A percentile compares a stretch with the other conserved stretches of the same genome.
Evolutionary conservation across 1,284 basidiomycete genomes (phyloP).

Genomic region (Ustilago sp.): DNA sequence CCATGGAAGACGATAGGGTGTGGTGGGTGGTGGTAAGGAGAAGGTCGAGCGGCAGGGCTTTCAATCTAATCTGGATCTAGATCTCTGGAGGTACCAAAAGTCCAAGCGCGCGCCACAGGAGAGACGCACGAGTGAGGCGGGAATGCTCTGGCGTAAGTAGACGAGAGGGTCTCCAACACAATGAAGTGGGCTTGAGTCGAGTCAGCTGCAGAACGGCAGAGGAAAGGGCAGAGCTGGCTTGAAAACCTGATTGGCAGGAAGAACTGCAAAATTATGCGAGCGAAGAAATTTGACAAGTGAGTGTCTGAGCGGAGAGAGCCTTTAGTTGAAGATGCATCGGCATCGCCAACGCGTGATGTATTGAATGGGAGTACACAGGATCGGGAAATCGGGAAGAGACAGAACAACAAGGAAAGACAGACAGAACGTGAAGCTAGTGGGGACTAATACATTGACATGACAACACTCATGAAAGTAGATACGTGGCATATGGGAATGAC

Average conservation of each 20-base stretch:
- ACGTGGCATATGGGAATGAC: too few species aligned
- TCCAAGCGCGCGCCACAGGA: conserved; percentile 5
- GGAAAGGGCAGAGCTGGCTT: not conserved
- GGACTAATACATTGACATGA: too few species aligned
- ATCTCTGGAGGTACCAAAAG: not conserved
- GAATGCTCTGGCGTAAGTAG: conserved; percentile 11
- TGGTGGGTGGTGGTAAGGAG: conserved; percentile 29
- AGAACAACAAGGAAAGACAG: too few species aligned
- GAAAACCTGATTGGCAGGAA: conserved; percentile 2
- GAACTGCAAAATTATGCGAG: conserved; percentile 18
- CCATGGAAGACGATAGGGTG: conserved; percentile 41
- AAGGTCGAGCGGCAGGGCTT: not conserved
- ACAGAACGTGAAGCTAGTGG: too few species aligned
- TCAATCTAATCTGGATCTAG: not conserved
- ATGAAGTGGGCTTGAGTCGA: conserved; percentile 16
- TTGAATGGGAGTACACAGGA: too few species aligned
- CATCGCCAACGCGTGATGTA: too few species aligned
- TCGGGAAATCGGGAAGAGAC: too few species aligned
- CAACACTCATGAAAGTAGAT: too few species aligned
- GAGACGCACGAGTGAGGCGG: not conserved
- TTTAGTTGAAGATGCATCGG: too few species aligned
- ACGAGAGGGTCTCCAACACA: not conserved
- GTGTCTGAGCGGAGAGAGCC: not conserved
- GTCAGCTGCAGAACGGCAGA: conserved; percentile 21
- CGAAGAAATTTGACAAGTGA: conserved; percentile 34